Evolutionary conservation across 2,329 filamentous ascomycete species (phyloP).

Genomic region (Fusarium siculi): DNA sequence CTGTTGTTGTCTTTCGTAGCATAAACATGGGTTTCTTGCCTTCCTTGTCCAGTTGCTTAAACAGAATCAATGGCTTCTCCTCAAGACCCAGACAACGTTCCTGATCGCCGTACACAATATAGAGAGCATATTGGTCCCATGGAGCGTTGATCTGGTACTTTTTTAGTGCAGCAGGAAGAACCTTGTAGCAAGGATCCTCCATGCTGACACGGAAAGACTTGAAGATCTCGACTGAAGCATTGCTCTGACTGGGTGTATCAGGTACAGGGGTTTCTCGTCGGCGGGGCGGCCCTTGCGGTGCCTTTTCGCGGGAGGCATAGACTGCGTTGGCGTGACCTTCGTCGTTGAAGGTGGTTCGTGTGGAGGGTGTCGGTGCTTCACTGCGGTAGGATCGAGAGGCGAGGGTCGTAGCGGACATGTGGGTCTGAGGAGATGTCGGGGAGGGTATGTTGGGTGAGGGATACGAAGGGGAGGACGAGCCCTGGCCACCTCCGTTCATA

Average conservation of each 20-base stretch:
- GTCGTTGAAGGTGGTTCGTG: slow-evolving; percentile 65
- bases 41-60: slow-evolving; percentile 97
- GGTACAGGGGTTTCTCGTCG: slow-evolving; percentile 71
- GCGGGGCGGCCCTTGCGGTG: slow-evolving; percentile 56
- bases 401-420: slow-evolving; percentile 66
- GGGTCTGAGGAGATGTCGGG: slow-evolving; percentile 72
- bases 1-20: slow-evolving; percentile 76
- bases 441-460: slow-evolving; percentile 75
- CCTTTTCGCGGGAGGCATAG: slow-evolving; percentile 48
- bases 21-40: slow-evolving; percentile 99
- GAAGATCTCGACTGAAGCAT: slow-evolving; percentile 89
- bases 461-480: slow-evolving; percentile 64
- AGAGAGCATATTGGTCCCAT: slow-evolving; percentile 96
- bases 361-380: slow-evolving; percentile 64
- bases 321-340: slow-evolving; percentile 52
- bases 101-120: slow-evolving; percentile 99
- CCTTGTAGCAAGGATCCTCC: slow-evolving; percentile 98
- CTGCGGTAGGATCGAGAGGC: slow-evolving; percentile 69
- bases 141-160: slow-evolving; percentile 99
- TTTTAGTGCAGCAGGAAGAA: slow-evolving; percentile 92
- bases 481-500: slow-evolving; percentile 72
- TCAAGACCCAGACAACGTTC: slow-evolving; percentile 92
- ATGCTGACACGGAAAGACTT: slow-evolving; percentile 98
- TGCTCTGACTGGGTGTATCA: slow-evolving; percentile 67
- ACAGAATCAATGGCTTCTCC: slow-evolving; percentile 93